Percentiles rank a stretch among this genome's conserved stretches.
Conservation (phyloP, 208 protist species). For the Jaenimonas drosophilae region DNA sequence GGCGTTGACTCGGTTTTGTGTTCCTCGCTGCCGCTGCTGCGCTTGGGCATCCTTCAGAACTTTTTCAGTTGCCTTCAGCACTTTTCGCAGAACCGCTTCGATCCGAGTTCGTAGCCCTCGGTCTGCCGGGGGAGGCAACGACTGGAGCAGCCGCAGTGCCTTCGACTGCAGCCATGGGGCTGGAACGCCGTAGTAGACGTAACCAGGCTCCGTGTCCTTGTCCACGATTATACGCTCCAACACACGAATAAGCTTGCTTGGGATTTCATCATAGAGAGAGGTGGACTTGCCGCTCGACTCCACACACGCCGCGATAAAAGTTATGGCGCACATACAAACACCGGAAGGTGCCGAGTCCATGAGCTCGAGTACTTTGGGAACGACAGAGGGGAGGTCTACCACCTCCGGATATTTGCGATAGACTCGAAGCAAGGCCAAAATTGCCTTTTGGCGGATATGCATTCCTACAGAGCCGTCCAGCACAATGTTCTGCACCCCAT, state of each 20-base stretch:
- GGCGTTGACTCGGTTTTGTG: slow-evolving; percentile 94
- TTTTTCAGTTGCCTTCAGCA: slow-evolving; percentile 82
- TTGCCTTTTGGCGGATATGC: slow-evolving; percentile 97
- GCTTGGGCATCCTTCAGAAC: slow-evolving; percentile 76
- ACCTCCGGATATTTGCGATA: slow-evolving; percentile 92
- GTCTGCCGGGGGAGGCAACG: slow-evolving; percentile 87
- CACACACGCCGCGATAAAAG: slow-evolving; percentile 88
- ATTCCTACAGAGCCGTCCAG: slow-evolving; percentile 49
- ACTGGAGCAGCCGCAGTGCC: slow-evolving; percentile 94
- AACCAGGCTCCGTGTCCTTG: slow-evolving; percentile 85
- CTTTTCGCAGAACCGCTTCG: slow-evolving; percentile 60
- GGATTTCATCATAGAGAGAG: slow-evolving; percentile 52
- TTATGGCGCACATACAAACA: slow-evolving; percentile 88
- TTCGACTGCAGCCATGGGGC: slow-evolving; percentile 98
- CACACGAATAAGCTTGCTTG: slow-evolving; percentile 69
- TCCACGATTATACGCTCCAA: slow-evolving; percentile 80
- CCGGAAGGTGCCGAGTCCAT: slow-evolving; percentile 86
- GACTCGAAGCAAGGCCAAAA: slow-evolving; percentile 95
- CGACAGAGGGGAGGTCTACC: slow-evolving; percentile 47
- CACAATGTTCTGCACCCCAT: slow-evolving; percentile 92
- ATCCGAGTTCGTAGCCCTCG: slow-evolving; percentile 27
- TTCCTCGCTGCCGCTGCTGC: slow-evolving; percentile 74
- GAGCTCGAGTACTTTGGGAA: slow-evolving; percentile 77
- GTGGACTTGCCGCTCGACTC: slow-evolving; percentile 53
- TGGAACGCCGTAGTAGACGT: slow-evolving; percentile 97